A percentile compares a stretch with the other conserved stretches of the same genome.
These are phyloP conservation scores for Arachnopeziza araneosa DNA, from an alignment of 2,329 filamentous ascomycete genomes.

Conservation along the genomic window DNA sequence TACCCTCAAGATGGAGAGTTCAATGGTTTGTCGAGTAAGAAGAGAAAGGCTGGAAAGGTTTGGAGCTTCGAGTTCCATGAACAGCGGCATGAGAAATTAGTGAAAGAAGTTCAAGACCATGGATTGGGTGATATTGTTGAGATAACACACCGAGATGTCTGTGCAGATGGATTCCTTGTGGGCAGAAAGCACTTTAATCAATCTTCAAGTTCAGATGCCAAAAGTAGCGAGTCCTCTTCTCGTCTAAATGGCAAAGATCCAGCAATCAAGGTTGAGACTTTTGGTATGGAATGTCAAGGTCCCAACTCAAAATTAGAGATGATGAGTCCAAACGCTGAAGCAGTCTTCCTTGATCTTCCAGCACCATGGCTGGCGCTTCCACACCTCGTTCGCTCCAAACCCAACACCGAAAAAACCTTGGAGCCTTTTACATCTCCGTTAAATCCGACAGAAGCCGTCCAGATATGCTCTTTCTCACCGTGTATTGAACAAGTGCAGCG, in stretches of 20 bases:
- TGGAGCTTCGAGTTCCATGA: conserved; percentile 82
- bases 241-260: not conserved
- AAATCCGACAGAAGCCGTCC: conserved; percentile 63
- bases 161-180: conserved; percentile 65
- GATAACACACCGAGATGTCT: conserved; percentile 75
- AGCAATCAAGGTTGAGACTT: not conserved
- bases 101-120: conserved; percentile 64
- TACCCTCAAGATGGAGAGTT: conserved; percentile 43
- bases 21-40: conserved; percentile 22
- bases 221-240: not conserved
- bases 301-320: not conserved
- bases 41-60: conserved; percentile 55
- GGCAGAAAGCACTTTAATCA: conserved; percentile 25
- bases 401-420: conserved; percentile 7
- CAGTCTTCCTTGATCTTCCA: conserved; percentile 74
- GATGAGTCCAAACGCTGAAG: conserved; percentile 56
- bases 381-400: conserved; percentile 59
- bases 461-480: conserved; percentile 92
- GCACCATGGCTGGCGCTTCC: conserved; percentile 76
- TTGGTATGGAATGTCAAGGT: not conserved
- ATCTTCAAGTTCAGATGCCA: not conserved
- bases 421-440: conserved; percentile 52
- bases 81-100: conserved; percentile 63
- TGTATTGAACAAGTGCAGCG: conserved; percentile 94
- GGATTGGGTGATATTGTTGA: conserved; percentile 60